Evolutionary conservation across 306 rosid species (phyloP).

Genomic region (Cucumis sativus): Cucumber_9930_V3 NC_026660.2:19372501-19373000

Average conservation of each 20-base stretch:
- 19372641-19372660: conserved; percentile 4
- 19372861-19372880: no score
- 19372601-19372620: background rate
- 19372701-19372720: background rate
- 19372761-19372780: no score
- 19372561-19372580: background rate
- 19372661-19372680: background rate
- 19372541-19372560: background rate
- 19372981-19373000: background rate
- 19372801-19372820: no score
- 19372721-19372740: background rate
- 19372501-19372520: conserved; percentile 6
- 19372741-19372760: background rate
- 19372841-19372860: no score
- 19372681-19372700: background rate
- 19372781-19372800: no score
- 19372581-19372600: background rate
- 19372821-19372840: no score
- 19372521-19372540: conserved; percentile 6
- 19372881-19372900: no score
- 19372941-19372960: background rate
- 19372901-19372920: background rate
- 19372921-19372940: background rate
- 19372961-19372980: background rate
- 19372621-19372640: conserved; percentile 2